Evolutionary conservation across 495 filamentous ascomycete genomes (phyloP).

Genomic region (Trichoderma erinaceum): DNA sequence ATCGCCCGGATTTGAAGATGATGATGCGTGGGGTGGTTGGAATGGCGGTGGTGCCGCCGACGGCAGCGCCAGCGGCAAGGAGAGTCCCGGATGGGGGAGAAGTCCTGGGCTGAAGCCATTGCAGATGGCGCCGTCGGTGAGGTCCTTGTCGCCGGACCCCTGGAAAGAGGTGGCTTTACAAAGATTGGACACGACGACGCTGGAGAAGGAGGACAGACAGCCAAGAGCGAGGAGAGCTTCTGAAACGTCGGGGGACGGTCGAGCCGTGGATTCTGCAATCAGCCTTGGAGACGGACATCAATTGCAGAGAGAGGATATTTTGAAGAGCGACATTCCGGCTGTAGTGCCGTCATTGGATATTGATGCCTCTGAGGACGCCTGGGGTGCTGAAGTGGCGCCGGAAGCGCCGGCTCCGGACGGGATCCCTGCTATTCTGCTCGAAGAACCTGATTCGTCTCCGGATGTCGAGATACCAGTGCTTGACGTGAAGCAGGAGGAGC

Average conservation of each 20-base stretch:
- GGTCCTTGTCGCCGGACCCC: slow-evolving; percentile 12
- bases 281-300: not conserved
- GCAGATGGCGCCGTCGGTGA: not conserved
- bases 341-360: not conserved
- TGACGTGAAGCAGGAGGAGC: not conserved
- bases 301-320: not conserved
- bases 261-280: slow-evolving; percentile 5
- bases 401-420: not conserved
- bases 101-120: slow-evolving; percentile 13
- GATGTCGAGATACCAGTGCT: not conserved
- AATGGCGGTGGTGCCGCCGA: not conserved
- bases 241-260: not conserved
- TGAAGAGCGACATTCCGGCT: not conserved
- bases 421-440: slow-evolving; percentile 6
- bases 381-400: not conserved
- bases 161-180: not conserved
- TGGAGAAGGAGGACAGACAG: not conserved
- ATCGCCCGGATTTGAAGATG: not conserved
- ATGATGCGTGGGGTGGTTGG: slow-evolving; percentile 15
- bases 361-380: not conserved
- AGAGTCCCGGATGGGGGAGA: slow-evolving; percentile 13
- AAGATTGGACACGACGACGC: not conserved
- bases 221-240: not conserved
- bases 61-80: slow-evolving; percentile 10
- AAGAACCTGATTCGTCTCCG: not conserved